Evolutionary conservation across 1,284 basidiomycete species (phyloP).

Genomic region (Sparassis latifolia): DNA sequence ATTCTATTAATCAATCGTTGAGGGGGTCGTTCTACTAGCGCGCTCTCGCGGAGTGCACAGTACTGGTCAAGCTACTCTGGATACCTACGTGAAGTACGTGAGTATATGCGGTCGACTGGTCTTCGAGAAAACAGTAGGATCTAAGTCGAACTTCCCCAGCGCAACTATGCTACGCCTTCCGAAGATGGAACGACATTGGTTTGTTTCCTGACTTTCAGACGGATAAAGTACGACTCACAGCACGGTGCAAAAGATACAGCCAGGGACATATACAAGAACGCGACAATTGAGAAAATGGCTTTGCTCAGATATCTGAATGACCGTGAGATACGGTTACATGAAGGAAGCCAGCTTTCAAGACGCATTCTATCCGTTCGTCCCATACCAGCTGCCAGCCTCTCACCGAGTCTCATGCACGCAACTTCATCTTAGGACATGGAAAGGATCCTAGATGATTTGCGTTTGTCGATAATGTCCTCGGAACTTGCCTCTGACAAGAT

Average conservation of each 20-base stretch:
- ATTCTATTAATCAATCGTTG: background rate
- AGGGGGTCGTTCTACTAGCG: conserved; percentile 31
- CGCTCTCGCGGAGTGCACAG: conserved; percentile 68
- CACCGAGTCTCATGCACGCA: background rate
- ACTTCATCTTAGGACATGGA: conserved; percentile 22
- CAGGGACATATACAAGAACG: conserved; percentile 59
- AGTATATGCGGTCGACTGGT: conserved; percentile 21
- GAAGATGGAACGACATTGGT: conserved; percentile 69
- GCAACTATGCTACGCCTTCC: conserved; percentile 68
- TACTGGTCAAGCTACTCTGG: conserved; percentile 81
- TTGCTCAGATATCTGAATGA: conserved; percentile 42
- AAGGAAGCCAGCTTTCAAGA: conserved; percentile 21
- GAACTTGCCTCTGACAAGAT: conserved; percentile 16
- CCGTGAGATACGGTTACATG: conserved; percentile 33
- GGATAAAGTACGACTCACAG: background rate
- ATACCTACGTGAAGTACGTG: conserved; percentile 70
- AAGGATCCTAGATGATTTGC: conserved; percentile 20
- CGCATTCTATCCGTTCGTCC: conserved; percentile 24
- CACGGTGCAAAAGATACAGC: conserved; percentile 44
- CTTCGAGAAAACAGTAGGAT: background rate
- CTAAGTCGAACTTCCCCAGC: conserved; percentile 30
- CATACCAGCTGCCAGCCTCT: background rate
- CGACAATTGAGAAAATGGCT: conserved; percentile 49
- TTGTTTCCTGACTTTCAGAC: background rate
- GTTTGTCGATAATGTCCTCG: conserved; percentile 16